Evolutionary conservation across 768 basidiomycete genomes (phyloP).

Genomic region (Termitomyces sp.): DNA sequence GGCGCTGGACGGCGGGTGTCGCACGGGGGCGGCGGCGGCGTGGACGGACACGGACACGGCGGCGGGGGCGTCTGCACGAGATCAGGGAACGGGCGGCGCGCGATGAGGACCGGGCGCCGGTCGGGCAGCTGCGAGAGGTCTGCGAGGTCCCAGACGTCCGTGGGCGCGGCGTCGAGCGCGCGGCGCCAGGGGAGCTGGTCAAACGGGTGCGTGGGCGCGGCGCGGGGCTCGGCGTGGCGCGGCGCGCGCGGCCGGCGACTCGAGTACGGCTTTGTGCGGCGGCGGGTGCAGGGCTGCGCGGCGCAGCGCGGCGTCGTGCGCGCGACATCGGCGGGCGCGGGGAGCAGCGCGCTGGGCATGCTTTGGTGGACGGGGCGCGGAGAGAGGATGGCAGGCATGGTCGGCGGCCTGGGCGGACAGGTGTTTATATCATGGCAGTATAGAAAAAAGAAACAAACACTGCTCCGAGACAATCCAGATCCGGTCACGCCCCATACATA

Average conservation of each 20-base stretch:
- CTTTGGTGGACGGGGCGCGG: slow-evolving; percentile 9
- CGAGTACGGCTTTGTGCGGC: slow-evolving; percentile 24
- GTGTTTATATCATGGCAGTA: not conserved
- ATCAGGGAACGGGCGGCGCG: slow-evolving; percentile 45
- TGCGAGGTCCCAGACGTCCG: slow-evolving; percentile 48
- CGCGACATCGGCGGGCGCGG: not conserved
- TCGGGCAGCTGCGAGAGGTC: slow-evolving; percentile 58
- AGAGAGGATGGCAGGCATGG: slow-evolving; percentile 22
- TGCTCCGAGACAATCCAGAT: not conserved
- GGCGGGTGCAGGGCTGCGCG: slow-evolving; percentile 8
- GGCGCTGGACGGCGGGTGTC: slow-evolving; percentile 12
- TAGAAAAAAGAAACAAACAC: not conserved
- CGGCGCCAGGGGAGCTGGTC: slow-evolving; percentile 68
- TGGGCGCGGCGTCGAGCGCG: slow-evolving; percentile 42
- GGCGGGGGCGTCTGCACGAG: slow-evolving; percentile 20
- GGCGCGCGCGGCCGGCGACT: not conserved
- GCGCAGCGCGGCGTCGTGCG: not conserved
- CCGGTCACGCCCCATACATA: not conserved
- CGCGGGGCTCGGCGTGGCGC: slow-evolving; percentile 17
- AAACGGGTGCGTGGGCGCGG: slow-evolving; percentile 30
- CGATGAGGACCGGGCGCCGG: slow-evolving; percentile 42
- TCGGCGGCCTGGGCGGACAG: not conserved
- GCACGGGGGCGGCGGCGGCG: not conserved
- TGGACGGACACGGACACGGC: not conserved
- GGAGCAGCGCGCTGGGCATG: not conserved